Conservation (phyloP, 2,329 filamentous ascomycete species). For the Pyricularia sp. region DNA sequence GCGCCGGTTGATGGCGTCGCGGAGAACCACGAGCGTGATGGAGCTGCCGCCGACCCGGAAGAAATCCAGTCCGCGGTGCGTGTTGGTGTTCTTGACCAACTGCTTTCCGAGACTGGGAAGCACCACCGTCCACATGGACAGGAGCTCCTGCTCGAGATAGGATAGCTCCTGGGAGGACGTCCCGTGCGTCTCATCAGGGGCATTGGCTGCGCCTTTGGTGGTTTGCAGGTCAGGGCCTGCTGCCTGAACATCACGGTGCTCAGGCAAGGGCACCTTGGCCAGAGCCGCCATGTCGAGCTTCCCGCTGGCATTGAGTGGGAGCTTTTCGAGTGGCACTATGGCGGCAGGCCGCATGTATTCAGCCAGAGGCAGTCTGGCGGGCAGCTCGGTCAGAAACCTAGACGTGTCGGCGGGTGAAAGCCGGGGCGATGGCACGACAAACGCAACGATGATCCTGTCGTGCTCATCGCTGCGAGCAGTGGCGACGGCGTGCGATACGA, state of each 20-base stretch:
- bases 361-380: constrained; percentile 6
- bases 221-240: not conserved
- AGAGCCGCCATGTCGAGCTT: not conserved
- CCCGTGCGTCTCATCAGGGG: not conserved
- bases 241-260: not conserved
- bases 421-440: not conserved
- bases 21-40: not conserved
- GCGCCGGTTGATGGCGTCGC: not conserved
- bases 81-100: not conserved
- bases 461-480: not conserved
- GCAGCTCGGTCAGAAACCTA: not conserved
- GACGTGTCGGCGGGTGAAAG: not conserved
- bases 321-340: not conserved
- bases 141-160: not conserved
- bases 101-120: not conserved
- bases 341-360: constrained; percentile 18
- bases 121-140: not conserved
- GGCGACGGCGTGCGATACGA: not conserved
- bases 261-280: not conserved
- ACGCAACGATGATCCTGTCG: not conserved
- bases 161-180: not conserved
- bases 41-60: not conserved
- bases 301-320: constrained; percentile 1
- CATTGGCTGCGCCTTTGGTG: too few species aligned
- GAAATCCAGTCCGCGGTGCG: not conserved